Evolutionary conservation across 352 stramenopile species (phyloP), one percentile per base, ranked within the genome.

Genomic region (Globisporangium parvum): DNA sequence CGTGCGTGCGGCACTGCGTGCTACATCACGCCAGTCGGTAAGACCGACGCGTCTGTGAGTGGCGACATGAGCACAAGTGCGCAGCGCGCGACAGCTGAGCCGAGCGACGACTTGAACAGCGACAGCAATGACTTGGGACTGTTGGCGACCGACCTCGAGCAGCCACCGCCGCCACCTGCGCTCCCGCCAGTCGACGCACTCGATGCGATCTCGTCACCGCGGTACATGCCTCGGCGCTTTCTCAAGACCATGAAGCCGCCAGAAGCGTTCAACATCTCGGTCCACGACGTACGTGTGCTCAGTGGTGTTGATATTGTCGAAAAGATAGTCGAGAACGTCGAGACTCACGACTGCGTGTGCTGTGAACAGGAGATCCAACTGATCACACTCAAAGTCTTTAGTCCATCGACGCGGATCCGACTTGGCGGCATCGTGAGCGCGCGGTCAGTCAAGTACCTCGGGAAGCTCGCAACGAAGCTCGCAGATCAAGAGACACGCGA

Each of bases 401-500:
- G 80, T 51, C 73, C 81, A n/a, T 75, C 77, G 40, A 87, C 77
- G 3, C 71, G 80, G 40, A 87, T 94, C 41, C 75, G 81, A 15
- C 57, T 96, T 20, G 86, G 79, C 37, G 84, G 87, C 20, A 89
- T 96, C 37, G 85, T 97, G 6, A 91, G 87, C 23, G 77, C 85
- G 9, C 69, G 88, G 6, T 93, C 85, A 6, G 87, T 96, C 14
- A 96, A 97, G 51, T 97, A 94, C 60, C 54, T 97, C 14, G 86
- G 88, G 6, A 91, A 93, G 55, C 73, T 98, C 28, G 94, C 93
- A 6, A 97, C 91, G 6, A 98, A 98, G 52, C 66, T 98, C 9
- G 95, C 89, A 0, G 97, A 99, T 69, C 96, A 98, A 59, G 96
- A 99, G 62, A 98, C 96, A 0, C 73, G 97, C 57, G 97, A 99